Evolutionary conservation across 345 rosid species (phyloP), one percentile per base, ranked within the genome.

Genomic region (Eucalyptus sp.): DNA sequence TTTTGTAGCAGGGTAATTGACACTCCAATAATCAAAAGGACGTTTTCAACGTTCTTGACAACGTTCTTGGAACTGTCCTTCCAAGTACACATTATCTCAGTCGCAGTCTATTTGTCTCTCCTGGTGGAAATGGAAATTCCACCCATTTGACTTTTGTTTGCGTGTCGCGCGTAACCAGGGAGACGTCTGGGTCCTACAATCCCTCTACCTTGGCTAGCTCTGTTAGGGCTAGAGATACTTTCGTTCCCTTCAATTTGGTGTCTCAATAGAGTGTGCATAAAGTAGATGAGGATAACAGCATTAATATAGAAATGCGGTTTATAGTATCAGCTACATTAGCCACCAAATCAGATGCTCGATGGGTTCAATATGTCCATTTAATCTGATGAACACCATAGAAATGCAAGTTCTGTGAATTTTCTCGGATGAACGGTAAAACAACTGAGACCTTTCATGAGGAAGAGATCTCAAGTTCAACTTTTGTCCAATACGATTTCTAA

Each of bases 161-260:
- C 37, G 37, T 33, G 60, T 22, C 60, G 0, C 4, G 60, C 24
- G 4, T 22, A 29, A 54, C 62, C 13, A 56, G 6, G 12, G 27
- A 56, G 58, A 56, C 6, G 27, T 2, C 12, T 22, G 0, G 60
- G 5, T 56, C 27, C 0, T 1, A 2, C 60, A 8, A 56, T 5
- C 60, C 11, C 27, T 56, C 12, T 8, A 56, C 13, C 62, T 56
- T 20, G 27, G 62, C 29, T 24, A 56, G 62, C 2, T 56, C 1
- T 24, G 0, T 56, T 56, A 56, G 62, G 62, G 2, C 25, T 54
- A 56, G 60, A 56, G 27, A 24, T 56, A 22, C 62, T 56, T 24
- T 22, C 0, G 3, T 8, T 56, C 27, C 5, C 27, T 56, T 56
- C 62, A 22, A 56, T 20, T 8, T 56, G 62, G 62, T 56, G 62